These are phyloP conservation scores for Beauveria medogensis DNA, from an alignment of 2,329 filamentous ascomycete genomes.

Conservation along the genomic window DNA sequence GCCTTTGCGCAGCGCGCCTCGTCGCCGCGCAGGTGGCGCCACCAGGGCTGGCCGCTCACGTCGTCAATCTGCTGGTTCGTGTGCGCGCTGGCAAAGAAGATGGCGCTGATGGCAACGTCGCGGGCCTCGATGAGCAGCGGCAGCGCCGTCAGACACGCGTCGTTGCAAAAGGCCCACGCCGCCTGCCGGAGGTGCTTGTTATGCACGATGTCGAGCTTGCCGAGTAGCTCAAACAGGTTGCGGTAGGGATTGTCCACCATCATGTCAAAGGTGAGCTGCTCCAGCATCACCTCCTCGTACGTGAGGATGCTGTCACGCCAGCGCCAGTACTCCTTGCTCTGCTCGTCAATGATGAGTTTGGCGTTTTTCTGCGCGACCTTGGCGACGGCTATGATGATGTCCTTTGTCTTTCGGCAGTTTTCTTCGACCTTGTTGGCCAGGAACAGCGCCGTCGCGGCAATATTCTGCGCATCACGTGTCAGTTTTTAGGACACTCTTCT, in stretches of 20 bases:
- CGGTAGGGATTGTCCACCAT: constrained; percentile 84
- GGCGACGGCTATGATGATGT: constrained; percentile 87
- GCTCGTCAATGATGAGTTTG: constrained; percentile 84
- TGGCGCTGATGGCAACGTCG: constrained; percentile 74
- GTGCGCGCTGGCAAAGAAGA: constrained; percentile 79
- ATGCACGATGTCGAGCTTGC: constrained; percentile 63
- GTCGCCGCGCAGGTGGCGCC: constrained; percentile 67
- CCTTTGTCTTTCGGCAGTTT: constrained; percentile 90
- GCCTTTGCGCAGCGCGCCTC: constrained; percentile 63
- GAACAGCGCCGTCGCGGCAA: constrained; percentile 85
- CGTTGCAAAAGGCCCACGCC: constrained; percentile 90
- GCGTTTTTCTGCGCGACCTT: constrained; percentile 93
- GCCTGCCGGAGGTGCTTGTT: constrained; percentile 78
- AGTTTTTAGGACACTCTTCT: background rate
- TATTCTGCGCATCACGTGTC: constrained; percentile 42
- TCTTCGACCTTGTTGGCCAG: constrained; percentile 96
- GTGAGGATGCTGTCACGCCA: constrained; percentile 92
- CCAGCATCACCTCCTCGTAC: constrained; percentile 87
- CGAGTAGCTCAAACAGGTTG: constrained; percentile 72
- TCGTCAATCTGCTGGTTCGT: constrained; percentile 70
- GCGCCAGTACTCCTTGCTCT: constrained; percentile 96
- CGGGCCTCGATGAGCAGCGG: constrained; percentile 73
- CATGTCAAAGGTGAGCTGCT: constrained; percentile 87
- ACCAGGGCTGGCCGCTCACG: constrained; percentile 73
- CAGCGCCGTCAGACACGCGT: constrained; percentile 75